These are phyloP conservation scores for Glonium stellatum DNA, from an alignment of 495 filamentous ascomycete genomes.

Conservation along the genomic window DNA sequence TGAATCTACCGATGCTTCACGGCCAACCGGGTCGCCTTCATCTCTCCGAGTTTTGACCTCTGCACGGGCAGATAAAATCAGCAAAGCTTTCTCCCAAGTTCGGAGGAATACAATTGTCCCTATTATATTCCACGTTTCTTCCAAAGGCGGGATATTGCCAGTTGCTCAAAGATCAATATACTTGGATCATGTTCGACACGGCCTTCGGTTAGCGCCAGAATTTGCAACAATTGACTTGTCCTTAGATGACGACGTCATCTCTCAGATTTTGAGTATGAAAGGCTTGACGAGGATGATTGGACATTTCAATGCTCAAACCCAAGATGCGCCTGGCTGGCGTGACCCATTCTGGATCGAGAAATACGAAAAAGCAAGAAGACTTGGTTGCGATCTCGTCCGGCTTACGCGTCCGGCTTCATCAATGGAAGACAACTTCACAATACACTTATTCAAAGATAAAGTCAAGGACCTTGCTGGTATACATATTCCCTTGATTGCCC, in stretches of 20 bases:
- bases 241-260: conserved; percentile 45
- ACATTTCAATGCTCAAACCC: conserved; percentile 40
- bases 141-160: conserved; percentile 32
- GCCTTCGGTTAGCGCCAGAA: conserved; percentile 65
- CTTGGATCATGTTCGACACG: conserved; percentile 56
- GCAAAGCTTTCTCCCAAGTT: conserved; percentile 51
- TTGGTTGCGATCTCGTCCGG: conserved; percentile 66
- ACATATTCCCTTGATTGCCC: conserved; percentile 58
- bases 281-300: conserved; percentile 73
- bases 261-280: conserved; percentile 48
- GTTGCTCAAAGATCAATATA: conserved; percentile 42
- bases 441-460: conserved; percentile 49
- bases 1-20: background rate
- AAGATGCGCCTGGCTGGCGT: conserved; percentile 49
- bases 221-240: conserved; percentile 63
- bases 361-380: conserved; percentile 43
- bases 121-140: conserved; percentile 56
- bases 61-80: conserved; percentile 43
- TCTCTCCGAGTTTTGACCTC: background rate
- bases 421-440: conserved; percentile 51
- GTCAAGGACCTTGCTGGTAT: conserved; percentile 38
- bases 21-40: background rate
- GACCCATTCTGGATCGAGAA: conserved; percentile 46
- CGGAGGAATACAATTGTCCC: conserved; percentile 59
- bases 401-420: conserved; percentile 56